Base-by-base conservation (phyloP, 306 rosid genomes). In the Urtica urens region DNA sequence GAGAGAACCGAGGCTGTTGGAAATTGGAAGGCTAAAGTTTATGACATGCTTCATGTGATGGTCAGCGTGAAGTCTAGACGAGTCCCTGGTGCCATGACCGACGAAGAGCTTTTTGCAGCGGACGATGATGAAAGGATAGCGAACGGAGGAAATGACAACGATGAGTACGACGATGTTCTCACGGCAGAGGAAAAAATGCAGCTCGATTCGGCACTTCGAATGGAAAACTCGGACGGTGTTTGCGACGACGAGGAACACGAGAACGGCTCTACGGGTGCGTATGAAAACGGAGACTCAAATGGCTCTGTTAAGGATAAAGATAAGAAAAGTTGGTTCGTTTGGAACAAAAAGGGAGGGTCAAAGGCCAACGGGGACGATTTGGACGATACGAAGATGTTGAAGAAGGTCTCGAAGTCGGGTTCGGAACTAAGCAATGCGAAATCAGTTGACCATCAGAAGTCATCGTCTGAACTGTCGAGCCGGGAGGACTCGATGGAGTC, bases 21-120 rank as follows among this genome's bases (percentile, higher is more conserved):
- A 48, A 75, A 64, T 68, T 92, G 99, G 99, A 92, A 86, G 68
- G 99, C 94, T 27, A 82, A 73, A 72, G 93, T 92, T 47, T 86
- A 75, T 51, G 99, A 92, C 77, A 92, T 92, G 99, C 96, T 82
- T 72, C 80, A 86, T 39, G 96, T 92, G 47, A 79, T 82, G 96
- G 99, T 92, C 57, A 92, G 96, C 62, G 94, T 92, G 62, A 92
- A 92, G 69, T 86, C 99, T 30, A 86, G 99, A 68, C 69, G 94
- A 65, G 95, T 92, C 47, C 99, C 96, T 19, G 99, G 99, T 70
- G 99, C 99, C 26, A 82, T 92, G 99, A 82, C 96, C 22, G 99
- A 92, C 55, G 99, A 92, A 69, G 96, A 92, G 79, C 87, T 85
- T 46, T 92, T 92, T 76, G 75, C 94, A 6, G 92, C 63, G 62